Evolutionary conservation across 768 basidiomycete genomes (phyloP), one percentile per base, ranked within the genome.

Genomic region (Kwoniella dendrophila): DNA sequence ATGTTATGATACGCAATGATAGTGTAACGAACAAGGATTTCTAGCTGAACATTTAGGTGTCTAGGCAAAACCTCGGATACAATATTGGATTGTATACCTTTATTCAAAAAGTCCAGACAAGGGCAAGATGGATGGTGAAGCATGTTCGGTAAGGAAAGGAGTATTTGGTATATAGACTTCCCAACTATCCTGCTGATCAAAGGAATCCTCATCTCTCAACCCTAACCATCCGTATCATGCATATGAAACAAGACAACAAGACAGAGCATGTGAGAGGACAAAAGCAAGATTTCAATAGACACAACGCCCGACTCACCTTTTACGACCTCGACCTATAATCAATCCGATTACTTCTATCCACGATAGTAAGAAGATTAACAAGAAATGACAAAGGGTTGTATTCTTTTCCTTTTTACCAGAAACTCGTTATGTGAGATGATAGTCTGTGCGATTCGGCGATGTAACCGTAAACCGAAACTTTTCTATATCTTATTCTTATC

Each of bases 261-360:
- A 20, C 7, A 44, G 4, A 24, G 36, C 36, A 38, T 8, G 36
- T 38, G 36, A 18, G 36, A 38, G 18, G 36, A 18, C 18, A 38
- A 38, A 18, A 38, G 36, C 8, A 38, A 18, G 36, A 38, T n/a
- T n/a, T n/a, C n/a, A n/a, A n/a, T n/a, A n/a, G n/a, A n/a, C n/a
- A n/a, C 36, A 38, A 18, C 36, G 36, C 24, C 43, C 10, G 43
- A 44, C 43, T 44, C 43, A 44, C 43, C 43, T 44, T 44, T 18
- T 10, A 44, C n/a, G n/a, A 44, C 43, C 43, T 44, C 43, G 43
- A 44, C 43, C n/a, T 44, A 20, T n/a, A 44, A n/a, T 44, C 43
- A 24, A 44, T 20, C 24, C 43, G 24, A 44, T 24, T 44, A 5
- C 7, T 20, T n/a, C 43, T 24, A 44, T 44, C 43, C 43, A 44